Evolutionary conservation across 345 rosid species (phyloP).

Genomic region (Acer yangbiense): DNA sequence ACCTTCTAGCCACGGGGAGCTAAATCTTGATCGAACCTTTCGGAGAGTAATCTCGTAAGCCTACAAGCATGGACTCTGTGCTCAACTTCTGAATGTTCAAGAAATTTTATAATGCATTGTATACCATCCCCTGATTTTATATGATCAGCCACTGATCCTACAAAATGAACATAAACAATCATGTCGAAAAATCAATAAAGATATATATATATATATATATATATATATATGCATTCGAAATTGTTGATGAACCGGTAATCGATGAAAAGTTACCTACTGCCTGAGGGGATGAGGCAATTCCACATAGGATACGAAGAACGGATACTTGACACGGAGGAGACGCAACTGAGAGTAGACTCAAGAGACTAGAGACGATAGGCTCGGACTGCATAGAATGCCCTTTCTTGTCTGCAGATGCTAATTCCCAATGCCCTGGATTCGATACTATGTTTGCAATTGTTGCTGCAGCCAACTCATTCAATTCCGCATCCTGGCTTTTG

Average conservation of each 20-base stretch:
- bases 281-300: conserved; percentile 47
- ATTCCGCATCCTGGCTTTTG: background rate
- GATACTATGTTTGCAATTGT: conserved; percentile 43
- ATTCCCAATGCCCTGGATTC: conserved; percentile 51
- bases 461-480: conserved; percentile 38
- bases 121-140: conserved; percentile 39
- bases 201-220: background rate
- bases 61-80: conserved; percentile 37
- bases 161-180: background rate
- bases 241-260: background rate
- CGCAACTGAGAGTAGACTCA: conserved; percentile 33
- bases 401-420: conserved; percentile 37
- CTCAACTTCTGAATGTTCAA: conserved; percentile 37
- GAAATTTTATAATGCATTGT: conserved; percentile 28
- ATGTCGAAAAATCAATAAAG: background rate
- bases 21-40: conserved; percentile 37
- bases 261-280: conserved; percentile 38
- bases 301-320: conserved; percentile 34
- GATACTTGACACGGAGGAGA: conserved; percentile 11
- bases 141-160: conserved; percentile 38
- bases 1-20: conserved; percentile 32
- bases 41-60: conserved; percentile 39
- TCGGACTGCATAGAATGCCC: conserved; percentile 45
- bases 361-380: conserved; percentile 9
- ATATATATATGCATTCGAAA: background rate